Base-by-base conservation (phyloP, 2,329 filamentous ascomycete genomes). In the Claviceps africana region DNA sequence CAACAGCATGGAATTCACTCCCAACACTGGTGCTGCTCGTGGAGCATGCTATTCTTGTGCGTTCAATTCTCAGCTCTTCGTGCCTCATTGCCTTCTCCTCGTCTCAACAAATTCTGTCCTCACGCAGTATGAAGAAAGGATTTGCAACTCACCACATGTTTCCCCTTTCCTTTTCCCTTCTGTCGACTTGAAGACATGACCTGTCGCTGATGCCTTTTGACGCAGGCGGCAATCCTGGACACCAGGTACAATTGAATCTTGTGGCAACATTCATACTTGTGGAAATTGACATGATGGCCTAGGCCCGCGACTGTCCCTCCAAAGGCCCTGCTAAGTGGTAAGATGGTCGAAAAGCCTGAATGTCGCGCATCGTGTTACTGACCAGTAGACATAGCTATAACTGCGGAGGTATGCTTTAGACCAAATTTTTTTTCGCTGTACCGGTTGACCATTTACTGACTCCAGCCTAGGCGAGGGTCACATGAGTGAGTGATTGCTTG, bases 251-350 rank as follows among this genome's bases (percentile, higher is more conserved):
- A 64, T 54, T 45, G 15, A n/a, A 19, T 17, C 8, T 19, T 46
- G n/a, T 42, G n/a, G 39, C 19, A 21, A 40, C 5, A 21, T 42
- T 35, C 31, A 40, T 28, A 8, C 31, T 42, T 11, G 51, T 50
- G 59, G 51, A 51, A 56, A 54, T 56, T 56, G 56, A 58, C 51
- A 49, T 48, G 56, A 54, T 35, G n/a, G 39, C 31, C 7, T 60
- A 88, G 86, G 86, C 86, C 64, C 85, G 86, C 64, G 86, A 91
- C 65, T 93, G 87, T 78, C 87, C 87, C 64, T 88, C 82, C 77
- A 85, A 86, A 73, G 85, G 85, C 62, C 82, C 83, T 62, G 81
- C 86, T 62, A 89, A 88, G 71, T 90, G 86, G 85, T 89, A 74
- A 69, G 81, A 70, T 49, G 15, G 17, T 37, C 15, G 7, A 4